Evolutionary conservation across 1,284 basidiomycete species (phyloP).

Genomic region (Leccinum solheimii): DNA sequence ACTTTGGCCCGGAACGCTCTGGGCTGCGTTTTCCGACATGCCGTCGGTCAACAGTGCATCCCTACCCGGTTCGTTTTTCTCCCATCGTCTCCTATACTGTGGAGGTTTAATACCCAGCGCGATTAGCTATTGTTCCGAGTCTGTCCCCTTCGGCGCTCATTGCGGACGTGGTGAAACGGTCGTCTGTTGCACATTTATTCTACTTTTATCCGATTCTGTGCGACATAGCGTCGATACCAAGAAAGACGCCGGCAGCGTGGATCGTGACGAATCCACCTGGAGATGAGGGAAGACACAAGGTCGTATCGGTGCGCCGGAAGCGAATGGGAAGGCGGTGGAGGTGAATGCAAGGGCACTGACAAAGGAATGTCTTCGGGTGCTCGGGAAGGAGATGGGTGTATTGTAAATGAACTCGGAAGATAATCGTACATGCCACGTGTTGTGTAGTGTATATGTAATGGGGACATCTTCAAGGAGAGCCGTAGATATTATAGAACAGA

Average conservation of each 20-base stretch:
- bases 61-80: too few relatives aligned
- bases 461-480: too few relatives aligned
- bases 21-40: too few relatives aligned
- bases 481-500: too few relatives aligned
- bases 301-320: slow-evolving; percentile 31
- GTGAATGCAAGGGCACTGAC: slow-evolving; percentile 69
- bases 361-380: slow-evolving; percentile 65
- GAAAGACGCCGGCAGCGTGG: slow-evolving; percentile 70
- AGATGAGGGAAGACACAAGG: slow-evolving; percentile 15
- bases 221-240: slow-evolving; percentile 71
- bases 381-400: slow-evolving; percentile 72
- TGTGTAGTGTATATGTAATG: too few relatives aligned
- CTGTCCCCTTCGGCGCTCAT: slow-evolving; percentile 53
- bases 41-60: too few relatives aligned
- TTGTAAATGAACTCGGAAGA: slow-evolving; percentile 17
- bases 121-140: slow-evolving; percentile 43
- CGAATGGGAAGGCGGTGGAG: slow-evolving; percentile 43
- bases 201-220: slow-evolving; percentile 79
- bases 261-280: slow-evolving; percentile 30
- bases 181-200: slow-evolving; percentile 79
- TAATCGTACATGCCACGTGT: too few relatives aligned
- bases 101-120: background rate
- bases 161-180: slow-evolving; percentile 68
- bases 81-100: too few relatives aligned
- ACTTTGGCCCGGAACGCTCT: too few relatives aligned